Conservation (phyloP, 2,329 filamentous ascomycete genomes). For the Claviceps digitariae region DNA sequence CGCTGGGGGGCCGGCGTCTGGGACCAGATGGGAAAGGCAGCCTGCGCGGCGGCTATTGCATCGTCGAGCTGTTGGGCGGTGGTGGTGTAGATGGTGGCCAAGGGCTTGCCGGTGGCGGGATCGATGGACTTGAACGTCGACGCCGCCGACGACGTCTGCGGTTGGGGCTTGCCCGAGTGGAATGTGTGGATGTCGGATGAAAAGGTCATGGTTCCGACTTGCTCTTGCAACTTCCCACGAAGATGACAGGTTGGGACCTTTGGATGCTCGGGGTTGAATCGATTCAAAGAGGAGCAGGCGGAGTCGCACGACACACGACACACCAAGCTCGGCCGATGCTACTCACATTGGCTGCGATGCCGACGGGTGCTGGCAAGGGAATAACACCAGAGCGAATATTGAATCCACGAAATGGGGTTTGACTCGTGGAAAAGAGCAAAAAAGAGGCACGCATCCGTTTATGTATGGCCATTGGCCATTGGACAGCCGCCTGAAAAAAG, state of each 20-base stretch:
- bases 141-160: constrained; percentile 38
- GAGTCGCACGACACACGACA: too few species aligned
- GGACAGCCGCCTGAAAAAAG: too few species aligned
- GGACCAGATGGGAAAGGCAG: constrained; percentile 66
- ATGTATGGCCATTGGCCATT: too few species aligned
- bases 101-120: constrained; percentile 53
- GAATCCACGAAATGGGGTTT: too few species aligned
- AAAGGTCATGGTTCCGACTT: constrained; percentile 25
- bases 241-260: constrained; percentile 33
- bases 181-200: constrained; percentile 45
- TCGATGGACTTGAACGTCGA: constrained; percentile 59
- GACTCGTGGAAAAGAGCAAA: too few species aligned
- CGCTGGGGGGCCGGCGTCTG: constrained; percentile 60
- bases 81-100: constrained; percentile 61
- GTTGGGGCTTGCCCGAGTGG: constrained; percentile 58
- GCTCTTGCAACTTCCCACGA: too few species aligned
- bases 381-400: too few species aligned
- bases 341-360: not conserved
- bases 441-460: too few species aligned
- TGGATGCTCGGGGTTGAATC: too few species aligned
- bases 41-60: constrained; percentile 55
- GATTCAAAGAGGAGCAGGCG: too few species aligned
- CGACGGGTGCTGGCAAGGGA: too few species aligned
- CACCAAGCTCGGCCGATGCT: not conserved
- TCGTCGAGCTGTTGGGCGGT: constrained; percentile 54